Percentiles rank a stretch among this genome's conserved stretches.
Evolutionary conservation across 306 rosid genomes (phyloP).

Genomic region (Begonia peltatifolia): DNA sequence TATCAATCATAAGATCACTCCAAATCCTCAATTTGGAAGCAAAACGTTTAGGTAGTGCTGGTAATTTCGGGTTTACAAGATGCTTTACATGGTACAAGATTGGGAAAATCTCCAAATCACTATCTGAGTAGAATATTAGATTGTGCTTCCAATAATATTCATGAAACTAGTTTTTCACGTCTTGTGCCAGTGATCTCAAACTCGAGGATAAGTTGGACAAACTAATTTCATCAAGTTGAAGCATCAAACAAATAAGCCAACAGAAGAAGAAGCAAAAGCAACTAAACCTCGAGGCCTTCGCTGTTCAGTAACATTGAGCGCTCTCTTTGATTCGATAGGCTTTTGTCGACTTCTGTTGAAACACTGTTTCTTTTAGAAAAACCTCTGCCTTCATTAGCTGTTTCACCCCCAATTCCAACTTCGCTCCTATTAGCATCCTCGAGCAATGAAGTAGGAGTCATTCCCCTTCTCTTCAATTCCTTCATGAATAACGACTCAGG

Average conservation of each 20-base stretch:
- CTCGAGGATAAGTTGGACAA: too few relatives aligned
- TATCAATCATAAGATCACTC: too few relatives aligned
- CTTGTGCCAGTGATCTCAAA: too few relatives aligned
- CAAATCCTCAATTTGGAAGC: too few relatives aligned
- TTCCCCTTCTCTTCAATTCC: conserved; percentile 86
- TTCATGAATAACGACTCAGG: conserved; percentile 92
- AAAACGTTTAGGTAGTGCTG: too few relatives aligned
- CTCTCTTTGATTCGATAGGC: conserved; percentile 80
- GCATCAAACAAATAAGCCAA: conserved; percentile 1
- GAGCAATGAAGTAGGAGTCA: conserved; percentile 85
- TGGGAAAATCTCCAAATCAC: too few relatives aligned
- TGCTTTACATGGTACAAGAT: too few relatives aligned
- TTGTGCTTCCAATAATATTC: too few relatives aligned
- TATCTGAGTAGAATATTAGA: too few relatives aligned
- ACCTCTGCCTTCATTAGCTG: conserved; percentile 43
- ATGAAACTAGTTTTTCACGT: too few relatives aligned
- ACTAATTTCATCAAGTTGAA: too few relatives aligned
- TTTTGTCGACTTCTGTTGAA: conserved; percentile 58
- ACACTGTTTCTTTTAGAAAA: conserved; percentile 46
- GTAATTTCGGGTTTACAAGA: too few relatives aligned
- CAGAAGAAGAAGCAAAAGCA: conserved; percentile 1
- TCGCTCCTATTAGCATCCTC: conserved; percentile 54
- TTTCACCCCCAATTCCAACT: conserved; percentile 44
- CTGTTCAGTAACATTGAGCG: conserved; percentile 87
- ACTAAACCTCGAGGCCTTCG: conserved; percentile 92